Base-by-base conservation (phyloP, 2,329 filamentous ascomycete genomes). In the Sarocladium oryzae region DNA sequence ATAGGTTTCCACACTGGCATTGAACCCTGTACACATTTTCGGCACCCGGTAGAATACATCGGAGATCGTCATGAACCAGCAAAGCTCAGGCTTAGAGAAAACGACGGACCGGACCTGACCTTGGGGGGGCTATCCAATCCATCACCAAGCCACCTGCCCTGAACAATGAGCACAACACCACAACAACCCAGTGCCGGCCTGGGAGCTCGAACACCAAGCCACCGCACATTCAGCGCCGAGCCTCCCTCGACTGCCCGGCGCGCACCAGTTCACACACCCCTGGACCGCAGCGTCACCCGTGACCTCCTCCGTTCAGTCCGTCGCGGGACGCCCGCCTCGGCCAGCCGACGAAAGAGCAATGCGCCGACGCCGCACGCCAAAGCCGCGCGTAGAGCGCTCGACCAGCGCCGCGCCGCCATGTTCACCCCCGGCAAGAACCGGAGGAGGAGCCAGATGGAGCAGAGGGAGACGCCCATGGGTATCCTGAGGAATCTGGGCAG, bases 361-460 rank as follows among this genome's bases (percentile, higher is more conserved):
- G 68, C 69, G 11, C 69, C 73, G 2, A 85, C 82, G 16, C 82
- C 82, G 0, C 82, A 85, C 61, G 80, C 77, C 43, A 77, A 76
- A 57, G 81, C 81, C 10, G 82, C 82, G 38, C 75, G 75, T 45
- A 72, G 77, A 41, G 75, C 80, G 28, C 71, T 84, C 50, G 75
- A 83, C 56, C 73, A 77, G 55, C 78, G 81, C 4, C 76, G 82
- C 37, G 75, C 77, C 2, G 78, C 78, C 43, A 69, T 81, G 45
- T 74, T 82, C 55, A 85, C 82, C 0, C 82, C 82, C 0, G 80
- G 79, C 16, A 76, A 76, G 55, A 74, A 75, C 50, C 74, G 77
- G 18, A 72, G 82, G n/a, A 75, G 74, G 57, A 84, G 81, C 60
- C 60, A 77, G 49, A 74, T 76, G 56, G 74, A 76, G 54, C 73